phyloP scores from a whole-genome alignment of 192 early-diverging fungal species.

The Backusella mclennaniae region DNA sequence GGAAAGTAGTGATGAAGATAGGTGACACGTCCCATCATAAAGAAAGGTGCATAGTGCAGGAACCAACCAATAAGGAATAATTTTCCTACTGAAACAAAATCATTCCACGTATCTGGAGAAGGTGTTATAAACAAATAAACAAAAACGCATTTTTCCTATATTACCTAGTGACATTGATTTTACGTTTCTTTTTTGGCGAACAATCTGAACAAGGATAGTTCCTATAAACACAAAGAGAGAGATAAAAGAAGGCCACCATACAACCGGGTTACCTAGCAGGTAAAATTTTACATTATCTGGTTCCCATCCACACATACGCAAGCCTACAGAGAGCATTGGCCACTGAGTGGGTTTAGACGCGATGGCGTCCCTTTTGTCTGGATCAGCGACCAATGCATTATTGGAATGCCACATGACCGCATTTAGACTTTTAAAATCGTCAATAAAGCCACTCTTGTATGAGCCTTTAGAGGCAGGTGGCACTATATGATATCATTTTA shows the following conservation, averaged over 20 bases:
- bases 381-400: constrained; percentile 92
- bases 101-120: neutral
- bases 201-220: constrained; percentile 40
- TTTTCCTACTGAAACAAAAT: constrained; percentile 71
- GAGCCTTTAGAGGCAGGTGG: constrained; percentile 61
- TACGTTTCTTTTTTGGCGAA: constrained; percentile 65
- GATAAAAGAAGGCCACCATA: constrained; percentile 81
- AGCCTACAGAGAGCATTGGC: constrained; percentile 82
- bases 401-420: constrained; percentile 96
- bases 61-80: constrained; percentile 84
- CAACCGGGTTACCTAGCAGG: constrained; percentile 86
- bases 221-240: constrained; percentile 41
- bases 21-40: constrained; percentile 93
- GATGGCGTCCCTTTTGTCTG: constrained; percentile 84
- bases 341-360: constrained; percentile 86
- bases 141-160: constrained; percentile 11
- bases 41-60: constrained; percentile 94
- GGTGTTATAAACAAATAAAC: neutral
- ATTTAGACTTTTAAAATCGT: constrained; percentile 87
- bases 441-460: constrained; percentile 75
- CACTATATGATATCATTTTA: constrained; percentile 33
- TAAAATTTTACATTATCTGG: constrained; percentile 87
- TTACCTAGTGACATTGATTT: constrained; percentile 43
- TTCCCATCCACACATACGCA: constrained; percentile 94
- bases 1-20: constrained; percentile 99